Percentiles rank a stretch among this genome's conserved stretches.
These are phyloP conservation scores for Dothidotthia symphoricarpi DNA, from an alignment of 2,329 filamentous ascomycete genomes.

Conservation along the genomic window DNA sequence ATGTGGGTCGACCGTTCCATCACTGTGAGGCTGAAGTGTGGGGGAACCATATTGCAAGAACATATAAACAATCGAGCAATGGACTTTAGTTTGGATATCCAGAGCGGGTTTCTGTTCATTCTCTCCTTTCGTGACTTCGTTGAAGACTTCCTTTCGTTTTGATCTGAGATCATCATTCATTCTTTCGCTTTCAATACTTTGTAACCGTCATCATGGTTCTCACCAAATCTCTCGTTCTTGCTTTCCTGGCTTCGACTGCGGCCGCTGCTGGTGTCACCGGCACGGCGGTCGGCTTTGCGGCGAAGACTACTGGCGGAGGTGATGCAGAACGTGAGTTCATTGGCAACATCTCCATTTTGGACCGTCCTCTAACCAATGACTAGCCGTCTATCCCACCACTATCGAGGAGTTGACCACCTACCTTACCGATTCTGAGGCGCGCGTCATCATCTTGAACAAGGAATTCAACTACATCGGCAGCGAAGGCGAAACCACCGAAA, in stretches of 20 bases:
- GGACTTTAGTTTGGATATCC: too few relatives aligned
- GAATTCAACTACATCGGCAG: slow-evolving; percentile 27
- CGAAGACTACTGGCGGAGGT: slow-evolving; percentile 17
- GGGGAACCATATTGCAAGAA: background rate
- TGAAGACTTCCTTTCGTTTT: too few relatives aligned
- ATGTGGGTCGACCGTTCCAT: too few relatives aligned
- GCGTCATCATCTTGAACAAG: slow-evolving; percentile 41
- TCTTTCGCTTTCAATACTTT: slow-evolving; percentile 4
- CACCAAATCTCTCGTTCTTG: slow-evolving; percentile 9
- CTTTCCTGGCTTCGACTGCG: slow-evolving; percentile 6
- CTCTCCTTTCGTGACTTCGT: too few relatives aligned
- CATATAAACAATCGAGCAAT: background rate
- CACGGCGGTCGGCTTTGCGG: slow-evolving; percentile 15
- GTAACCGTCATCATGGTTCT: slow-evolving; percentile 4
- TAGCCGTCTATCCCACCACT: slow-evolving; percentile 12
- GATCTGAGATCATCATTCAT: slow-evolving; percentile 4
- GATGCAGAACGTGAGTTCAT: slow-evolving; percentile 3
- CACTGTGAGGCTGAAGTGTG: too few relatives aligned
- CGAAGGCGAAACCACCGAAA: slow-evolving; percentile 20
- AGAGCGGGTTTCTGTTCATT: too few relatives aligned
- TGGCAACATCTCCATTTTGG: too few relatives aligned
- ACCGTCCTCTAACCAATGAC: too few relatives aligned
- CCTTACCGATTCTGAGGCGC: slow-evolving; percentile 33
- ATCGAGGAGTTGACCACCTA: slow-evolving; percentile 24
- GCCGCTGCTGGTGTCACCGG: slow-evolving; percentile 14